phyloP scores from a whole-genome alignment of 2,329 filamentous ascomycete genomes.

The Pseudocercospora macadamiae region DNA sequence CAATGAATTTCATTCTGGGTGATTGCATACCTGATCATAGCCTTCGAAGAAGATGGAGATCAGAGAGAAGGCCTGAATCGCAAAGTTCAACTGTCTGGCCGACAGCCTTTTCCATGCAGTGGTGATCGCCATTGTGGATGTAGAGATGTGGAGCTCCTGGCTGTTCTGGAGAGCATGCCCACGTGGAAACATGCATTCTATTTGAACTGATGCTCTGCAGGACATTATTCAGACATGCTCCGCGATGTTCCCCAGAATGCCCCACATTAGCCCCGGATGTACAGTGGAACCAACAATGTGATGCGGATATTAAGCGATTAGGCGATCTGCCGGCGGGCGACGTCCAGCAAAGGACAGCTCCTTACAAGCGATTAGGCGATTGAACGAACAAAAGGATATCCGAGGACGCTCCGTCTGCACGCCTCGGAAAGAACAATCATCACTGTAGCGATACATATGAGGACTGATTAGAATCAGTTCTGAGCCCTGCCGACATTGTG shows the following conservation, averaged over 20 bases:
- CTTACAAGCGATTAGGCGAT: neutral
- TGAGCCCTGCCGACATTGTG: neutral
- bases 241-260: neutral
- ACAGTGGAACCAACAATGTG: neutral
- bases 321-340: neutral
- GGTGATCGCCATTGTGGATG: constrained; percentile 32
- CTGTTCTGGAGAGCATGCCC: neutral
- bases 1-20: too few relatives aligned
- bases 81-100: constrained; percentile 46
- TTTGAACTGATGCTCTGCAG: neutral
- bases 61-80: constrained; percentile 41
- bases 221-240: neutral
- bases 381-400: neutral
- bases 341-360: neutral
- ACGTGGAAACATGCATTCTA: neutral
- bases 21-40: constrained; percentile 54
- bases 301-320: neutral
- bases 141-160: neutral
- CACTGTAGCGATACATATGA: too few relatives aligned
- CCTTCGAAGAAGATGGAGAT: constrained; percentile 48
- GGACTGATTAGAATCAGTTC: too few relatives aligned
- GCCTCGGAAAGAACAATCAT: neutral
- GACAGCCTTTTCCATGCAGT: constrained; percentile 50
- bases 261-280: neutral
- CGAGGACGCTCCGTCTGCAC: neutral